Conservation (phyloP, 768 basidiomycete genomes). For the Boletus subcaerulescens region DNA sequence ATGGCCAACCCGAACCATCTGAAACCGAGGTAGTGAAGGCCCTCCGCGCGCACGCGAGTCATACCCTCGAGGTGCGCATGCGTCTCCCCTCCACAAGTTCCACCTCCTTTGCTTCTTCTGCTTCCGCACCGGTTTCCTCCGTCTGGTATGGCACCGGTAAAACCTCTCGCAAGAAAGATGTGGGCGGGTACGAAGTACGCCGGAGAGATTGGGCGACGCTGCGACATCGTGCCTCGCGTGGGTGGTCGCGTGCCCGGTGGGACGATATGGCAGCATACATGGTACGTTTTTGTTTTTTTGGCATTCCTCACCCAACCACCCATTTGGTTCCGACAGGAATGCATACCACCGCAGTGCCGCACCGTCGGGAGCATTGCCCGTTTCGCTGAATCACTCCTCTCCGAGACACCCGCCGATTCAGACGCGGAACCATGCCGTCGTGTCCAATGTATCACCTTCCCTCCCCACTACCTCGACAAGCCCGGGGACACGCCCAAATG, state of each 20-base stretch:
- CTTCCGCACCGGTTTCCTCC: constrained; percentile 34
- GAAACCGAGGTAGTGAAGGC: constrained; percentile 57
- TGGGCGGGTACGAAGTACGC: constrained; percentile 66
- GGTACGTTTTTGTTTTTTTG: constrained; percentile 34
- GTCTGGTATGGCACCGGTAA: constrained; percentile 35
- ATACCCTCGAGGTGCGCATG: constrained; percentile 60
- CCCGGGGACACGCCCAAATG: constrained; percentile 52
- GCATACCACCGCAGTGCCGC: constrained; percentile 56
- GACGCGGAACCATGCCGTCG: constrained; percentile 8
- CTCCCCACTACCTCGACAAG: constrained; percentile 62
- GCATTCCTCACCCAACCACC: neutral
- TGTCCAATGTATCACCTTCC: constrained; percentile 56
- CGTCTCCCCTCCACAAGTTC: constrained; percentile 36
- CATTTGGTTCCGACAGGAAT: constrained; percentile 49
- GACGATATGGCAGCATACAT: constrained; percentile 63
- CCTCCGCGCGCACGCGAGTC: constrained; percentile 47
- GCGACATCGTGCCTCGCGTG: constrained; percentile 20
- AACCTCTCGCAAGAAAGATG: constrained; percentile 29
- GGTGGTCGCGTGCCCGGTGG: constrained; percentile 50
- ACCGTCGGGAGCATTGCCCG: constrained; percentile 46
- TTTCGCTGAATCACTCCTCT: constrained; percentile 42
- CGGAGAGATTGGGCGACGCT: constrained; percentile 43
- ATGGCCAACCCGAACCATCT: constrained; percentile 13
- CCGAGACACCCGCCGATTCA: neutral
- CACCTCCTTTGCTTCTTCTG: constrained; percentile 10